Conservation (phyloP, 257 asterid genomes). For the Capsicum rhomboideum region DNA sequence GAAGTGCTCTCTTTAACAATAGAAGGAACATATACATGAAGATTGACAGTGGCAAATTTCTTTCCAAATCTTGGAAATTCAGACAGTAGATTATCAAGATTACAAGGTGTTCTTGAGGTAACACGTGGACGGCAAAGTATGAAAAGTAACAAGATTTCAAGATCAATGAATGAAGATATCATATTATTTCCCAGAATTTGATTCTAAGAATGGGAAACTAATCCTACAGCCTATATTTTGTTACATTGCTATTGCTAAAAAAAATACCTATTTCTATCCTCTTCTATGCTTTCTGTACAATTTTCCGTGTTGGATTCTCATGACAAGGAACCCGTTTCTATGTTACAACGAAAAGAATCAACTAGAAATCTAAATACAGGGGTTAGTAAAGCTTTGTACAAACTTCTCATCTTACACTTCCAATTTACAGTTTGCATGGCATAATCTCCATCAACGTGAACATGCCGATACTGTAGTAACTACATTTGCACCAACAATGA, state of each 20-base stretch:
- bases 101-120: neutral
- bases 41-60: neutral
- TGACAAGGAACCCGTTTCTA: neutral
- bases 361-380: neutral
- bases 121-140: neutral
- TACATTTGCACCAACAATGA: neutral
- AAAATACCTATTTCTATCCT: neutral
- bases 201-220: neutral
- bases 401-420: neutral
- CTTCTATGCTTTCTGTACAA: slow-evolving; percentile 3
- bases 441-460: neutral
- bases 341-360: slow-evolving; percentile 3
- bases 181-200: neutral
- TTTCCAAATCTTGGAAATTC: neutral
- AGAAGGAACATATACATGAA: neutral
- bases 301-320: neutral
- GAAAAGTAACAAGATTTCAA: neutral
- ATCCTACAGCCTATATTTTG: neutral
- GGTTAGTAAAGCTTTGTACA: slow-evolving; percentile 4
- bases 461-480: neutral
- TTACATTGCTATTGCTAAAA: neutral
- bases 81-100: neutral
- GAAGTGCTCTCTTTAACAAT: neutral
- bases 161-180: neutral
- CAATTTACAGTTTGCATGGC: slow-evolving; percentile 3